Conservation (phyloP, 1,284 basidiomycete genomes). For the Sanghuangporus sanghuang region DNA sequence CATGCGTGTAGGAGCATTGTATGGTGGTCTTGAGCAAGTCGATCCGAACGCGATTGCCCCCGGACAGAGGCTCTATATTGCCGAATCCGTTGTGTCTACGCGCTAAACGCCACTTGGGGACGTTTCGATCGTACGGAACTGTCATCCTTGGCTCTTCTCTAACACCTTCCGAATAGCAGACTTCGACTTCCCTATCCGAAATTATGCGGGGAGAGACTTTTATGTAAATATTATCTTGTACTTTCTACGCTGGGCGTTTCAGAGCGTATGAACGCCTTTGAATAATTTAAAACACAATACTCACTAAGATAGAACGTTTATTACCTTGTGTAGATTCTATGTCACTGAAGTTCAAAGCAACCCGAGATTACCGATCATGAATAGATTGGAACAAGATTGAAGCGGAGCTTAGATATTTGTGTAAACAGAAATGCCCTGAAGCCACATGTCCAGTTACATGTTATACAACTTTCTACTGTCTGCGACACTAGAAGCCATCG, state of each 20-base stretch:
- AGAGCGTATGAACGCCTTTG: neutral
- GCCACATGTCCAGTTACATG: neutral
- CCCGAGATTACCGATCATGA: neutral
- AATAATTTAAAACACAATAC: neutral
- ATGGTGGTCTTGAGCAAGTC: conserved; percentile 61
- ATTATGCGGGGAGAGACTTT: neutral
- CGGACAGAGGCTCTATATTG: conserved; percentile 32
- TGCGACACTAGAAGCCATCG: neutral
- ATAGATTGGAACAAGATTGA: neutral
- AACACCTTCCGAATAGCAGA: neutral
- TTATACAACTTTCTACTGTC: neutral
- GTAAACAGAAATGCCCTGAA: neutral
- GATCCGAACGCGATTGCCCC: conserved; percentile 31
- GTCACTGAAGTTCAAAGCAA: neutral
- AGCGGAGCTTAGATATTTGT: neutral
- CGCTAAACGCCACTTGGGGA: neutral
- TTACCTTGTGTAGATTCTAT: neutral
- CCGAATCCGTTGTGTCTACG: conserved; percentile 1
- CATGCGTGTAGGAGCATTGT: conserved; percentile 78
- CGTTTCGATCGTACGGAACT: neutral
- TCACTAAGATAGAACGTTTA: neutral
- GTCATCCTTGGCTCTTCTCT: neutral
- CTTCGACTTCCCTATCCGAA: neutral
- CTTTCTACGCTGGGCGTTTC: neutral
- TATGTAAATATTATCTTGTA: neutral